Evolutionary conservation across 441 rosid genomes (phyloP).

Genomic region (Melastoma candidum): DNA sequence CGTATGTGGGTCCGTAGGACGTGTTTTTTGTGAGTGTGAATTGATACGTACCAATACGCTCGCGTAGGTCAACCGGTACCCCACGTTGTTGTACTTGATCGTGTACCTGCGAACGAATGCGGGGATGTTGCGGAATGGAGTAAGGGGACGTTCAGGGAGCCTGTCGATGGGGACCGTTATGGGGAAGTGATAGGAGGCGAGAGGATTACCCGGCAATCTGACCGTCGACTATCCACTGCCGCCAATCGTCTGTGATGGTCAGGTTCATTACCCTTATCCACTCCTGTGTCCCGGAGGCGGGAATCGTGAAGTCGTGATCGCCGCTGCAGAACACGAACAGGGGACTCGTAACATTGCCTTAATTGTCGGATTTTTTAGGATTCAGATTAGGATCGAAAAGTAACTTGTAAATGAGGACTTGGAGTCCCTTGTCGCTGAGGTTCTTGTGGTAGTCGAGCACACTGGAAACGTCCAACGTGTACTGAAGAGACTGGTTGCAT

Average conservation of each 20-base stretch:
- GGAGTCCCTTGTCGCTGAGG: conserved; percentile 18
- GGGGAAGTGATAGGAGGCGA: too few species aligned
- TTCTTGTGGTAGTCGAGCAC: conserved; percentile 22
- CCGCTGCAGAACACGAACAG: conserved; percentile 9
- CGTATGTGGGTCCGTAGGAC: neutral
- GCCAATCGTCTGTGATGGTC: conserved; percentile 15
- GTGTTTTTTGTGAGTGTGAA: neutral
- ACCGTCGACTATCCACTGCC: conserved; percentile 18
- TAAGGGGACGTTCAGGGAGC: neutral
- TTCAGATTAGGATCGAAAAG: conserved; percentile 2
- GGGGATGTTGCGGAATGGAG: neutral
- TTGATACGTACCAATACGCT: conserved; percentile 5
- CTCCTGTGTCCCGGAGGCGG: conserved; percentile 12
- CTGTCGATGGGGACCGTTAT: too few species aligned
- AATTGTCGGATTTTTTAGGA: neutral
- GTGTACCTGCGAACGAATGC: conserved; percentile 17
- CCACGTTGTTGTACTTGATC: conserved; percentile 16
- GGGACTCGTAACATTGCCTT: neutral
- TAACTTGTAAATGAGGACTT: conserved; percentile 22
- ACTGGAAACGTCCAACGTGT: conserved; percentile 15
- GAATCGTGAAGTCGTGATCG: conserved; percentile 17
- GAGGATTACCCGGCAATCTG: conserved; percentile 19
- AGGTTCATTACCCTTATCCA: conserved; percentile 16
- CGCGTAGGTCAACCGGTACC: conserved; percentile 19
- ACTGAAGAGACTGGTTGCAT: conserved; percentile 24